These are phyloP conservation scores for Microsporum audouinii DNA, from an alignment of 2,329 filamentous ascomycete species.

Conservation along the genomic window DNA sequence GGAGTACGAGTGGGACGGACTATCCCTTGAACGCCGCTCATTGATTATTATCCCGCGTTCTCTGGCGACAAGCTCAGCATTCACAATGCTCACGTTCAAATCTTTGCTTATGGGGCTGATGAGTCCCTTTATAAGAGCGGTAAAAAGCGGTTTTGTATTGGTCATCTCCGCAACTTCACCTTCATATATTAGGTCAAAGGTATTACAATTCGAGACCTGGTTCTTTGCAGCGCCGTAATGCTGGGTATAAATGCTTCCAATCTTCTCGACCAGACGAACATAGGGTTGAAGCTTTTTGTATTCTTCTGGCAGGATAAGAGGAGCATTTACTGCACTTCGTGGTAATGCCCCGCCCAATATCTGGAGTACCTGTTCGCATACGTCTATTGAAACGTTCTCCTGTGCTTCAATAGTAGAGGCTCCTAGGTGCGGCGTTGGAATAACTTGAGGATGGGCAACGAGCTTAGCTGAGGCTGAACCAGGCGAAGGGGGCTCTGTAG, in stretches of 20 bases:
- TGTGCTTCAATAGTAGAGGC: slow-evolving; percentile 73
- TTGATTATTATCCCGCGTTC: slow-evolving; percentile 69
- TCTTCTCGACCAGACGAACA: slow-evolving; percentile 63
- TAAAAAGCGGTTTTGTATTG: slow-evolving; percentile 68
- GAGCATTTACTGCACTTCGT: slow-evolving; percentile 67
- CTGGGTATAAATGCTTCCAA: slow-evolving; percentile 69
- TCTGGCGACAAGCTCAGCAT: slow-evolving; percentile 61
- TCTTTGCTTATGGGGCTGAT: slow-evolving; percentile 57
- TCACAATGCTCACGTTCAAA: slow-evolving; percentile 69
- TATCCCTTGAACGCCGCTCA: slow-evolving; percentile 56
- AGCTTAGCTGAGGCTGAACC: slow-evolving; percentile 51
- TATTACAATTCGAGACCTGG: slow-evolving; percentile 46
- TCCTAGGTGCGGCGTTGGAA: slow-evolving; percentile 68
- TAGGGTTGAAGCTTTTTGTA: slow-evolving; percentile 68
- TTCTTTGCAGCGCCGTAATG: slow-evolving; percentile 45
- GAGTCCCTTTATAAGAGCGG: slow-evolving; percentile 66
- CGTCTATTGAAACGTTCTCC: slow-evolving; percentile 72
- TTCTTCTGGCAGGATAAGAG: slow-evolving; percentile 69
- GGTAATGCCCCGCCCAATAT: slow-evolving; percentile 63
- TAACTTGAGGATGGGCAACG: slow-evolving; percentile 57
- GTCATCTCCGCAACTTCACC: slow-evolving; percentile 59
- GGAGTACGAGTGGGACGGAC: slow-evolving; percentile 52
- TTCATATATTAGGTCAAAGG: slow-evolving; percentile 66
- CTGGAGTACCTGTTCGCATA: slow-evolving; percentile 66
- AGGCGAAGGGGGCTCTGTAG: slow-evolving; percentile 57